Base-by-base conservation (phyloP, 2,329 filamentous ascomycete genomes). In the Xylaria sp. region DNA sequence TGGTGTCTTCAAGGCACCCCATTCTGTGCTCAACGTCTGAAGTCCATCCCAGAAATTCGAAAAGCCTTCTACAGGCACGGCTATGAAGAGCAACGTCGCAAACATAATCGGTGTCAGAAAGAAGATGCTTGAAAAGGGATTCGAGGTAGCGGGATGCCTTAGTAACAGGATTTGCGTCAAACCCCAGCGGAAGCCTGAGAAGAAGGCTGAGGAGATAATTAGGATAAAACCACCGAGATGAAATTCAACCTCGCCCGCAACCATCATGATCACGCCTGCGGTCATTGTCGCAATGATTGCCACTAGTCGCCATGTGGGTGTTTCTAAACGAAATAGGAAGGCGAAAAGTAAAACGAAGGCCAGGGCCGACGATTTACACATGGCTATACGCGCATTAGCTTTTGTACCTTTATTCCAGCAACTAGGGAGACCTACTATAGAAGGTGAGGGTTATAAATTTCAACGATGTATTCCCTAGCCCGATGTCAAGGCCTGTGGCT, bases 31-130 rank as follows among this genome's bases (percentile, higher is more conserved):
- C 1, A 99, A 86, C 9, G 80, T 81, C 39, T 82, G 80, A 39
- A 97, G 81, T 1, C 93, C 94, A 13, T 88, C 86, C 66, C 87
- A 79, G 7, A 98, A 88, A 9, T 88, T 86, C 5, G 83, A 79
- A 59, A 94, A 88, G 2, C 94, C 94, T 82, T 99, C 96, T 4
- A 97, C 91, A 1, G 94, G 92, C 23, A 98, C 82, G 36, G 96
- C 94, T 72, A 99, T 92, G 66, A 90, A 76, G 61, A 97, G 84
- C 36, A 99, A 86, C 23, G 91, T 91, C 71, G 92, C 54, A 77
- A 99, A 99, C 96, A 99, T 99, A 81, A 98, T 89, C 1, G 96
- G 96, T 0, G 94, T 94, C n/a, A 99, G 89, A 82, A 94, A 98
- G 83, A 98, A 98, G 74, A 99, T 97, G 75, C 93, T 97, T 15